Percentiles rank a stretch among this genome's conserved stretches.
Conservation (phyloP, 2,329 filamentous ascomycete genomes). For the Phialophora chinensis region DNA sequence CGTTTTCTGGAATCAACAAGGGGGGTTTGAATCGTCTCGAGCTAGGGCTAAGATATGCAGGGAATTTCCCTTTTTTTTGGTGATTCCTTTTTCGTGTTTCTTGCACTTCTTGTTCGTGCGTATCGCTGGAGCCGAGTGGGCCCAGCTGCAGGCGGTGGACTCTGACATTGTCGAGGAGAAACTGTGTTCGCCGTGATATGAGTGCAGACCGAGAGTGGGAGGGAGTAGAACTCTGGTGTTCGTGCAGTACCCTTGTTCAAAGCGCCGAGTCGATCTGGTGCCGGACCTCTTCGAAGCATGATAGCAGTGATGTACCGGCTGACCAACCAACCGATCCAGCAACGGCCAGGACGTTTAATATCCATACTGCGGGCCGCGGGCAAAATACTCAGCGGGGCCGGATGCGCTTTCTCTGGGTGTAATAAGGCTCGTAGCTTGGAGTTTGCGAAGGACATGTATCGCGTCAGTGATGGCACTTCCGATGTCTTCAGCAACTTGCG, state of each 20-base stretch:
- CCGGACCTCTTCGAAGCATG: not conserved
- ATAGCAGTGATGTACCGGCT: not conserved
- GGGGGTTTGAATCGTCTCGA: not conserved
- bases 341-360: not conserved
- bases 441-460: not conserved
- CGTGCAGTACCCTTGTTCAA: not conserved
- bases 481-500: not conserved
- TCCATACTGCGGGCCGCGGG: too few species aligned
- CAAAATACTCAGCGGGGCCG: not conserved
- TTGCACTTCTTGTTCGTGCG: not conserved
- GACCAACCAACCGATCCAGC: not conserved
- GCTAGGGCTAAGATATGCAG: not conserved
- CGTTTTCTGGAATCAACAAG: not conserved
- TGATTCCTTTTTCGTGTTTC: not conserved
- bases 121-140: not conserved
- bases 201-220: not conserved
- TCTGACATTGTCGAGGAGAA: not conserved
- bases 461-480: not conserved
- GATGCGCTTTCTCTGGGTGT: rapidly evolving
- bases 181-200: not conserved
- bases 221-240: not conserved
- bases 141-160: not conserved
- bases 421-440: not conserved
- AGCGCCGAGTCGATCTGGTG: not conserved
- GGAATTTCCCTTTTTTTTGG: not conserved